Percentiles rank a stretch among this genome's conserved stretches.
phyloP scores from a whole-genome alignment of 371 early-diverging fungal genomes.

The Mortierella sp. region DNA sequence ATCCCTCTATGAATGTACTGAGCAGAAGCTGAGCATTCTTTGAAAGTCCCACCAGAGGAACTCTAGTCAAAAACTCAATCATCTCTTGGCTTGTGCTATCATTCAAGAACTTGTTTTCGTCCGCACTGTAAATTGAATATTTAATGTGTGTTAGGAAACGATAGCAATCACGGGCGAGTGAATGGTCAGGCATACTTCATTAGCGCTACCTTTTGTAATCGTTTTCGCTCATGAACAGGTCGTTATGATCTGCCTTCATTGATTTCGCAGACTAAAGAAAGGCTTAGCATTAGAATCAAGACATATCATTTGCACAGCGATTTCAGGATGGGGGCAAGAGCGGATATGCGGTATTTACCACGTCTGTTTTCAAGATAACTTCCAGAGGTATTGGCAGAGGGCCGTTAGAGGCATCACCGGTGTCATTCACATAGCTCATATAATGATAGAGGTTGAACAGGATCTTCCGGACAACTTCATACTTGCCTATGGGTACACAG shows the following conservation, averaged over 20 bases:
- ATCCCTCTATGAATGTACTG: slow-evolving; percentile 46
- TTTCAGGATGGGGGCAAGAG: background rate
- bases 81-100: slow-evolving; percentile 43
- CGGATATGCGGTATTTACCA: slow-evolving; percentile 50
- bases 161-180: background rate
- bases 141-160: slow-evolving; percentile 30
- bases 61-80: slow-evolving; percentile 52
- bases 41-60: slow-evolving; percentile 38
- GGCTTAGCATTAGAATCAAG: background rate
- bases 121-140: slow-evolving; percentile 46
- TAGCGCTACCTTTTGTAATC: slow-evolving; percentile 32
- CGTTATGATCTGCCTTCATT: slow-evolving; percentile 34
- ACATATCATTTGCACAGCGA: background rate
- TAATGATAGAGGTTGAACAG: slow-evolving; percentile 64
- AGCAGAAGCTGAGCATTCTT: slow-evolving; percentile 40
- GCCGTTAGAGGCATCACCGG: slow-evolving; percentile 56
- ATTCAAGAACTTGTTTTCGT: slow-evolving; percentile 62
- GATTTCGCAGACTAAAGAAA: slow-evolving; percentile 34
- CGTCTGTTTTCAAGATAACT: slow-evolving; percentile 65
- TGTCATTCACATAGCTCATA: slow-evolving; percentile 64
- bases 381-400: slow-evolving; percentile 66
- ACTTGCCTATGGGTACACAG: slow-evolving; percentile 63
- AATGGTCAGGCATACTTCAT: background rate
- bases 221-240: slow-evolving; percentile 31
- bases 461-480: slow-evolving; percentile 74